Percentiles rank a stretch among this genome's conserved stretches.
Evolutionary conservation across 164 flowering plant genomes (phyloP).

Genomic region (Houttuynia cordata): DNA sequence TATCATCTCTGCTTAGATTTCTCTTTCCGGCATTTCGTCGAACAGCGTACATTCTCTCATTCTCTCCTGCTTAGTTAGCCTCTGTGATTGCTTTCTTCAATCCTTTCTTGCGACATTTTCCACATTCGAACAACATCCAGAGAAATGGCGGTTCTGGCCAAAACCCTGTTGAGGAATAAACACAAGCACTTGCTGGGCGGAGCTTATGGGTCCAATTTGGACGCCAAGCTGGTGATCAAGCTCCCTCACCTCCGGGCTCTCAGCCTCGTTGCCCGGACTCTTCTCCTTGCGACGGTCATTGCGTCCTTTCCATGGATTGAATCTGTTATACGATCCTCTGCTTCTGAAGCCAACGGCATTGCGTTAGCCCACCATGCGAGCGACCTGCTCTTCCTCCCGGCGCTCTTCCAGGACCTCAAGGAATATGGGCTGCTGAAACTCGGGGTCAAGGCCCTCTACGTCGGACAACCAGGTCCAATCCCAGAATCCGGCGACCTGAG

Average conservation of each 20-base stretch:
- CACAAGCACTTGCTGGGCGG: constrained; percentile 8
- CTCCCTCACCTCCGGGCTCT: constrained; percentile 25
- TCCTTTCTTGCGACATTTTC: too few species aligned
- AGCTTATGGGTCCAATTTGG: constrained; percentile 1
- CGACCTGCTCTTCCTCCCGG: constrained; percentile 11
- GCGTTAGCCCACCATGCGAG: constrained; percentile 3
- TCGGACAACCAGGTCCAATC: constrained; percentile 6
- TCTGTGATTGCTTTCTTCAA: background rate
- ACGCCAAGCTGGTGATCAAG: constrained; percentile 23
- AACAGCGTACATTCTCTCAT: background rate
- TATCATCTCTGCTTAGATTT: background rate
- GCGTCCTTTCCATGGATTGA: constrained; percentile 31
- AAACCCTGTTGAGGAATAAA: constrained; percentile 1
- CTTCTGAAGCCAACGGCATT: background rate
- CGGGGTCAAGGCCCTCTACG: constrained; percentile 25
- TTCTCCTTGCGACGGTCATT: constrained; percentile 37
- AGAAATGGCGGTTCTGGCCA: background rate
- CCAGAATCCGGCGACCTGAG: constrained; percentile 12
- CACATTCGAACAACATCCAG: background rate
- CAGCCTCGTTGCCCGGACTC: constrained; percentile 32
- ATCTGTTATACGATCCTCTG: constrained; percentile 1
- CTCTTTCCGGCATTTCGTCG: background rate
- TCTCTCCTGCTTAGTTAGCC: background rate
- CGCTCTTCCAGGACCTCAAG: constrained; percentile 37
- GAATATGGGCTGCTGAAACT: constrained; percentile 43